phyloP scores from a whole-genome alignment of 441 rosid genomes.

The Lepidium campestre region DNA sequence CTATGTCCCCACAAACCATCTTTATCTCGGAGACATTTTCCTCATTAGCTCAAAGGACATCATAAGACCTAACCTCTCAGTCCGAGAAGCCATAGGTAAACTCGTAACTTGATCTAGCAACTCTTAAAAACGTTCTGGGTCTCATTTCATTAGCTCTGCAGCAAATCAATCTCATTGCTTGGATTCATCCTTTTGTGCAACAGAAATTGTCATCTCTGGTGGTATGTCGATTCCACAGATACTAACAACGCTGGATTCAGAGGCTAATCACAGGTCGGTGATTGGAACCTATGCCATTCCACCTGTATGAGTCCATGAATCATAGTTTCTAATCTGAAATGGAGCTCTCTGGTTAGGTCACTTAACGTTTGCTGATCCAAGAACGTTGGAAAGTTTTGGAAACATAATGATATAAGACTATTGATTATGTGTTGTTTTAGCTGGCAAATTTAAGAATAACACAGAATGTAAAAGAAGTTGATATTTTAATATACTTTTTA shows the following conservation, averaged over 20 bases:
- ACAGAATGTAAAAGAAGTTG: background rate
- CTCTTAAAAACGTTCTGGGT: background rate
- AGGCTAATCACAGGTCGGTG: slow-evolving; percentile 26
- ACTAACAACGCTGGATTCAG: slow-evolving; percentile 37
- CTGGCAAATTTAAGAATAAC: background rate
- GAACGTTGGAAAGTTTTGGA: background rate
- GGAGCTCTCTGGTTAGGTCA: background rate
- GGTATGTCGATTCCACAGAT: slow-evolving; percentile 53
- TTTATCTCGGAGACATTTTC: slow-evolving; percentile 42
- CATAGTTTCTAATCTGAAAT: background rate
- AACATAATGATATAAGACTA: background rate
- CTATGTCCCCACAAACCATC: slow-evolving; percentile 46
- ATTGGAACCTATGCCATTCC: slow-evolving; percentile 31
- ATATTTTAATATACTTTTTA: background rate
- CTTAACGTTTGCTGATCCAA: slow-evolving; percentile 3
- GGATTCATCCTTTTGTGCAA: background rate
- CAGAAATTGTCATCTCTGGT: slow-evolving; percentile 57
- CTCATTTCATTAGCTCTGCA: background rate
- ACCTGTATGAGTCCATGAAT: slow-evolving; percentile 16
- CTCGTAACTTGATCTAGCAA: background rate
- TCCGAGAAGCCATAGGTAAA: slow-evolving; percentile 42
- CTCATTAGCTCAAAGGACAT: slow-evolving; percentile 43
- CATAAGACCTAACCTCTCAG: slow-evolving; percentile 45
- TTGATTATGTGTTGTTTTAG: background rate
- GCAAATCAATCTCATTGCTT: background rate